Base-by-base conservation (phyloP, 1,284 basidiomycete genomes). In the Sanghuangporus weigelae region DNA sequence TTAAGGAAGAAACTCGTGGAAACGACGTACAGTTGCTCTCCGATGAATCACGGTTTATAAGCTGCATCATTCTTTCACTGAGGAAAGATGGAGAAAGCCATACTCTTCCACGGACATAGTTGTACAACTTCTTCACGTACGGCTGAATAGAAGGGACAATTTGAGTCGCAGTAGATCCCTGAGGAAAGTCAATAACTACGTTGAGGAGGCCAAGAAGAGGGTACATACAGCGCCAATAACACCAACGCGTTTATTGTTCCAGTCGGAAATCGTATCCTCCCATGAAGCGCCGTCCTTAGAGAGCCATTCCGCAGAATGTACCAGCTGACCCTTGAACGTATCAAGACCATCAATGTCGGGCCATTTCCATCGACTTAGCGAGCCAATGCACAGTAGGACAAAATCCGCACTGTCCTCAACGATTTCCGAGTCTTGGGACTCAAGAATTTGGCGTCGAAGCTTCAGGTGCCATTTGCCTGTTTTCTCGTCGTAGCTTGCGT, bases 121-220 rank as follows among this genome's bases (percentile, higher is more conserved):
- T 84, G 44, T 76, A 73, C 36, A 88, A 64, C 62, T 78, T 76
- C 58, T 73, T 71, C 3, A 85, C 84, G 61, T 76, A 77, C 1
- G 82, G 78, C 67, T 86, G 85, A 10, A 88, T 72, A 1, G 83
- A 78, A 0, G 86, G 78, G 0, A 87, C 81, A n/a, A 86, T 80
- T 68, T 88, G 87, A 26, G 87, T 79, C 2, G 82, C 84, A 21
- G 84, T 84, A 1, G 85, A 86, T 1, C 86, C 85, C 84, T 85
- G 60, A 8, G 16, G 16, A 51, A 26, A 26, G 12, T 35, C 7
- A 54, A 38, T 2, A 7, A 35, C 38, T 10, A 19, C 12, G 26
- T 10, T 31, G 23, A 7, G n/a, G 10, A 38, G 16, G 10, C n/a
- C 4, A 23, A 12, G n/a, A 50, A 26, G 44, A 14, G 14, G 44